Conservation (phyloP, 441 rosid genomes). For the Omphalea diandra region DNA sequence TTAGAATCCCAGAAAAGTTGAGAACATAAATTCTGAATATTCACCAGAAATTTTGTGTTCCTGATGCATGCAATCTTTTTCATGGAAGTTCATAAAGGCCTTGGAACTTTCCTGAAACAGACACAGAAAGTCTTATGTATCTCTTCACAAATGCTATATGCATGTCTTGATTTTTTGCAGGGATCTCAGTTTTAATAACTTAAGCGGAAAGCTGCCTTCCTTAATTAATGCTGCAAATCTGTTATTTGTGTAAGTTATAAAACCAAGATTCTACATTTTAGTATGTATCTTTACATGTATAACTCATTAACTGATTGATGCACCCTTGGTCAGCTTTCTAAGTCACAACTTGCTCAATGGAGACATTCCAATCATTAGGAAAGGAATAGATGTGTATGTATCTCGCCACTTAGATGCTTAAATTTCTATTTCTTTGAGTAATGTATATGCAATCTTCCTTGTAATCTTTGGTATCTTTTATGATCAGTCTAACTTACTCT, state of each 20-base stretch:
- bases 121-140: neutral
- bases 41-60: neutral
- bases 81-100: neutral
- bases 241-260: constrained; percentile 35
- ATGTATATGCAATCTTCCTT: neutral
- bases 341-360: constrained; percentile 39
- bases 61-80: neutral
- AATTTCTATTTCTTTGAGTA: neutral
- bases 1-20: neutral
- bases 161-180: constrained; percentile 25
- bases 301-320: constrained; percentile 10
- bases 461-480: neutral
- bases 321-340: constrained; percentile 33
- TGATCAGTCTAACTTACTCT: neutral
- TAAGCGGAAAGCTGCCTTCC: constrained; percentile 36
- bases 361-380: constrained; percentile 32
- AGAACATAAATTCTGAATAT: neutral
- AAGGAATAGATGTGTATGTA: constrained; percentile 34
- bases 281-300: neutral
- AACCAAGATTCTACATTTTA: neutral
- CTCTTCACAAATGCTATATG: neutral
- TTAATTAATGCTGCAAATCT: neutral
- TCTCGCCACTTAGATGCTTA: constrained; percentile 1
- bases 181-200: constrained; percentile 45
- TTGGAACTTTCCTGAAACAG: neutral